Base-by-base conservation (phyloP, 768 basidiomycete species). In the Pleurotus ostreatus region DNA sequence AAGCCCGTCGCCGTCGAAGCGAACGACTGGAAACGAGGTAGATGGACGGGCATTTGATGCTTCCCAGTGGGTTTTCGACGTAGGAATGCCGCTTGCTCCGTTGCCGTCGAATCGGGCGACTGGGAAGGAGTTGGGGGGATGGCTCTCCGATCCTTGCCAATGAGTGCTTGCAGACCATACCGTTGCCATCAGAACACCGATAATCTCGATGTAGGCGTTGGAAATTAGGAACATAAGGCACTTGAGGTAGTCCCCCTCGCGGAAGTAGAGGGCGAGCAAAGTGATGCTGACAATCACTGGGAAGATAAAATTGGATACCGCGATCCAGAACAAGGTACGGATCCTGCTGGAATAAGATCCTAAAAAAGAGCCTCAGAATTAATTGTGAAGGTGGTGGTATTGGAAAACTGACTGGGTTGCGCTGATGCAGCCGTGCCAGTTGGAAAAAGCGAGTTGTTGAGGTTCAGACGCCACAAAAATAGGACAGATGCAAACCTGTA, bases 151-250 rank as follows among this genome's bases (percentile, higher is more conserved):
- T 34, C 30, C 30, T 34, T 34, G 30, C 64, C 62, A 65, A 18
- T 48, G 46, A 15, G 45, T 15, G 16, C 52, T 62, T 9, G 61
- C 49, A 13, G 61, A 53, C 67, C 67, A 68, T 7, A 65, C 56
- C 3, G 67, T 66, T 2, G 67, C 67, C 25, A 69, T 60, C 4
- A 68, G 49, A n/a, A 68, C 64, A n/a, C 68, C 66, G 30, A 69
- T 67, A 34, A 69, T 66, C 13, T 58, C 61, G 26, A 67, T 55
- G 46, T 68, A 62, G 53, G 63, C 46, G 40, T 68, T 66, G 38
- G 60, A 63, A 8, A 59, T 30, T 16, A 53, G 37, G 34, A 62
- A 54, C 16, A 56, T 55, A 1, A 57, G 43, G 5, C 59, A 55
- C 6, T 39, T 23, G 34, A 65, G 48, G 18, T 68, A 60, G 23